Conservation (phyloP, 257 asterid species). For the Rehmannia glutinosa region DNA sequence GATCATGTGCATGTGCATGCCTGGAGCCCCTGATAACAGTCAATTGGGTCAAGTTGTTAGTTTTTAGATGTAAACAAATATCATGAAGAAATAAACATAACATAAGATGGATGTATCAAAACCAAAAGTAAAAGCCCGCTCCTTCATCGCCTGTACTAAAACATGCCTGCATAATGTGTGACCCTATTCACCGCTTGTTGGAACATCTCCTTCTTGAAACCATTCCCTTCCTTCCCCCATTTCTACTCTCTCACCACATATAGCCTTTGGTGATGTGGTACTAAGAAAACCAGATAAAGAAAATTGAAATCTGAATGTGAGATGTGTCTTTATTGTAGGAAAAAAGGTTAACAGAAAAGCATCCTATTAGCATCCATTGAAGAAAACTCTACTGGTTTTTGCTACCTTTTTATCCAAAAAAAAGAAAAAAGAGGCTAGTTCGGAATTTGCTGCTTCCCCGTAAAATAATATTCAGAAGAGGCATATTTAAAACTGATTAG, state of each 20-base stretch:
- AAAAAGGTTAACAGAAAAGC: background rate
- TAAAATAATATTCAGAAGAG: background rate
- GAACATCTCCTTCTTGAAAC: background rate
- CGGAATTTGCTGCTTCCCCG: background rate
- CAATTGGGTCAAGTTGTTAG: conserved; percentile 4
- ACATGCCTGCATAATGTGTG: background rate
- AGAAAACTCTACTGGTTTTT: background rate
- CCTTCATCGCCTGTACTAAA: background rate
- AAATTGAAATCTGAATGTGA: background rate
- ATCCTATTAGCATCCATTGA: background rate
- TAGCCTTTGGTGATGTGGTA: conserved; percentile 4
- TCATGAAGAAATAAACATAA: conserved; percentile 2
- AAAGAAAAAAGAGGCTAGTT: too few species aligned
- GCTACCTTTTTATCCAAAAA: background rate
- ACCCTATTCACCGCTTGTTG: background rate
- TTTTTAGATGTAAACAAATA: background rate
- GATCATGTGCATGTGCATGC: conserved; percentile 13
- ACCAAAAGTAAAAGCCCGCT: background rate
- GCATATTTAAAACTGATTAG: background rate
- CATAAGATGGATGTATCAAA: background rate
- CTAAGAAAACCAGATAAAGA: conserved; percentile 1
- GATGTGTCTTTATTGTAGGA: background rate
- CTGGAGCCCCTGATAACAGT: conserved; percentile 27
- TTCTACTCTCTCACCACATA: background rate
- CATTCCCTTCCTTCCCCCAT: background rate